phyloP scores from a whole-genome alignment of 2,329 filamentous ascomycete species.

The Colletotrichum sp. region DNA sequence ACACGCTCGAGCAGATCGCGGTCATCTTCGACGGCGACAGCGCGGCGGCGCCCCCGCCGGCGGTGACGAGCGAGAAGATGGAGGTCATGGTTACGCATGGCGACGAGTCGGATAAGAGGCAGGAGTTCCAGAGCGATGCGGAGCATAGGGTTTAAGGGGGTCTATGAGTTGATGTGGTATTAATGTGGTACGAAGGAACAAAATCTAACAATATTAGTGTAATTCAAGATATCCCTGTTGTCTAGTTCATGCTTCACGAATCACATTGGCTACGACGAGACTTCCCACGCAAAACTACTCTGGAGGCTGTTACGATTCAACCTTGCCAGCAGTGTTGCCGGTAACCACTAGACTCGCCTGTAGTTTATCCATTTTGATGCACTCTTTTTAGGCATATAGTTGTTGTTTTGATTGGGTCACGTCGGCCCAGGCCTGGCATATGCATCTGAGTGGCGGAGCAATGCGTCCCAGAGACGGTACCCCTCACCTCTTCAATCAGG shows the following conservation, averaged over 20 bases:
- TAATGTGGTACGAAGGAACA: background rate
- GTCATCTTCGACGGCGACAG: constrained; percentile 18
- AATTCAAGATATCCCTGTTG: background rate
- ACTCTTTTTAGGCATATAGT: no score
- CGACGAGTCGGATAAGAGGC: background rate
- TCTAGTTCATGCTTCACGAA: background rate
- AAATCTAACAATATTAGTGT: background rate
- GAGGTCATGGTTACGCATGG: background rate
- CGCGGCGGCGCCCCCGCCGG: background rate
- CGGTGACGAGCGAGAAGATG: constrained; percentile 4
- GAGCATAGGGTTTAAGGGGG: background rate
- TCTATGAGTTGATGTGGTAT: background rate
- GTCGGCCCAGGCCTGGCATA: fast-evolving
- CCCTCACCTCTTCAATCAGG: background rate
- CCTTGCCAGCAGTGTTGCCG: no score
- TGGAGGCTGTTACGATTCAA: no score
- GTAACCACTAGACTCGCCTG: background rate
- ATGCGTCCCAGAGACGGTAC: fast-evolving
- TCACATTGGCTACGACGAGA: no score
- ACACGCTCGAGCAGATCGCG: constrained; percentile 18
- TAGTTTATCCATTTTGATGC: background rate
- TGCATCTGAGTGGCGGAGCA: background rate
- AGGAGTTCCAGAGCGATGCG: background rate
- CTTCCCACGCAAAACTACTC: no score
- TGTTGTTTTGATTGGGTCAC: background rate